phyloP scores from a whole-genome alignment of 176 grass and related monocot genomes.

The Oryza longistaminata region DNA sequence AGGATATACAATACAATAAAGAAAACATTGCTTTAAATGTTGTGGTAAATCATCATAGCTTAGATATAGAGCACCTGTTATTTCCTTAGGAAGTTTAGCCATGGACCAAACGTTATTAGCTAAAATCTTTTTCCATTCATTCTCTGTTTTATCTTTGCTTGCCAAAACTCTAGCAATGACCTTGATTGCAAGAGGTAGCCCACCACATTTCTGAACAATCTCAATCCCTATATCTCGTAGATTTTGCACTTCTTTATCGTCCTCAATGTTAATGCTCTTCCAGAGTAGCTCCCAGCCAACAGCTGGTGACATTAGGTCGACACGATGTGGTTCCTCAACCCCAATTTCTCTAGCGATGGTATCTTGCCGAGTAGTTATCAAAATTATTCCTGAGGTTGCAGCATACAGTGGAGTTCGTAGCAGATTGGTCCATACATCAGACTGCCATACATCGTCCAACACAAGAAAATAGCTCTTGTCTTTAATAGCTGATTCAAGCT shows the following conservation, averaged over 20 bases:
- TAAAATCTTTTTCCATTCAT: conserved; percentile 34
- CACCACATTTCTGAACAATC: background rate
- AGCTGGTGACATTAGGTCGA: conserved; percentile 21
- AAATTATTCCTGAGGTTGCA: background rate
- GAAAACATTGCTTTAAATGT: conserved; percentile 31
- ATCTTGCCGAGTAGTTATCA: conserved; percentile 37
- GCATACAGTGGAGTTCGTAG: background rate
- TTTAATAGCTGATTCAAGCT: background rate
- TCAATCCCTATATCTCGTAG: background rate
- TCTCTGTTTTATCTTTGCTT: background rate
- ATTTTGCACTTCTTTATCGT: background rate
- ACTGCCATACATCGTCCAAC: conserved; percentile 6
- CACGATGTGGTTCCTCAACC: background rate
- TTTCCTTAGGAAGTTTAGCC: background rate
- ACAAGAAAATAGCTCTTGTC: conserved; percentile 18
- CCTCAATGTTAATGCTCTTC: conserved; percentile 4
- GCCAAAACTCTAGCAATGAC: conserved; percentile 3
- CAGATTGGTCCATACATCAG: conserved; percentile 24
- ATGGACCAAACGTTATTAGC: conserved; percentile 26
- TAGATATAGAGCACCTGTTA: background rate
- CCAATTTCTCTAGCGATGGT: background rate
- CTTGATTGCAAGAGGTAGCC: conserved; percentile 54
- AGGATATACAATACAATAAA: conserved; percentile 22
- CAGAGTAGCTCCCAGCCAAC: conserved; percentile 31
- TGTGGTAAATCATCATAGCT: conserved; percentile 32